A percentile compares a stretch with the other conserved stretches of the same genome.
phyloP scores from a whole-genome alignment of 2,329 filamentous ascomycete species.

The Delphinella strobiligena region DNA sequence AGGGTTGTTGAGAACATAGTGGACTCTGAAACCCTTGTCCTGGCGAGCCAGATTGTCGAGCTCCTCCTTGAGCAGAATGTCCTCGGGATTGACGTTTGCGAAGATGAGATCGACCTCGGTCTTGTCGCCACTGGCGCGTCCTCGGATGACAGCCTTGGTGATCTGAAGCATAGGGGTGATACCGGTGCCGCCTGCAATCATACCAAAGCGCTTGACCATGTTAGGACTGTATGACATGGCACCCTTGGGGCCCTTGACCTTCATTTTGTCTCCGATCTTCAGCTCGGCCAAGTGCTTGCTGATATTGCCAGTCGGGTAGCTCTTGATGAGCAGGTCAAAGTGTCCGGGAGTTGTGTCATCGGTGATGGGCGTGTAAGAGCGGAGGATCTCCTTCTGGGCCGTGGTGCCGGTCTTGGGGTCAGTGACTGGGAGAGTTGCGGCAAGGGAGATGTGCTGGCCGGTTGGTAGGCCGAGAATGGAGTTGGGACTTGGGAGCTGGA shows the following conservation, averaged over 20 bases:
- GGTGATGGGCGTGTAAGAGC: slow-evolving; percentile 86
- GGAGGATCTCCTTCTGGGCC: slow-evolving; percentile 68
- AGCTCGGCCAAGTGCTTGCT: slow-evolving; percentile 81
- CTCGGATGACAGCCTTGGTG: slow-evolving; percentile 62
- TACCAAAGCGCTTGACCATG: slow-evolving; percentile 92
- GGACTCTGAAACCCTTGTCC: slow-evolving; percentile 71
- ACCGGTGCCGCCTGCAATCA: slow-evolving; percentile 95
- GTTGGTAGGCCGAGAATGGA: slow-evolving; percentile 61
- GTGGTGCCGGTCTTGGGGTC: slow-evolving; percentile 51
- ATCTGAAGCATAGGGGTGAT: slow-evolving; percentile 99
- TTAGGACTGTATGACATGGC: slow-evolving; percentile 96
- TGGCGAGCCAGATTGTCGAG: slow-evolving; percentile 66
- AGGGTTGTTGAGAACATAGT: slow-evolving; percentile 95
- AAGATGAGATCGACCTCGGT: slow-evolving; percentile 93
- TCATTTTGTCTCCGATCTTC: slow-evolving; percentile 74
- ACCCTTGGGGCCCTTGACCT: slow-evolving; percentile 87
- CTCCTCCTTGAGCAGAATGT: slow-evolving; percentile 89
- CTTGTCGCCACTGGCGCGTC: slow-evolving; percentile 43
- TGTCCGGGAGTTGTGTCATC: slow-evolving; percentile 80
- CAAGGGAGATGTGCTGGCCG: slow-evolving; percentile 97
- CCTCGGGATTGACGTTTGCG: slow-evolving; percentile 85
- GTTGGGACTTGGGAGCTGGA: slow-evolving; percentile 64
- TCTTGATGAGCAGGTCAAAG: slow-evolving; percentile 96
- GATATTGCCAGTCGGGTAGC: slow-evolving; percentile 95
- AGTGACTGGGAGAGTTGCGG: slow-evolving; percentile 64